Percentiles rank a stretch among this genome's conserved stretches.
Conservation (phyloP, 1,284 basidiomycete species). For the Ustilago esculenta region DNA sequence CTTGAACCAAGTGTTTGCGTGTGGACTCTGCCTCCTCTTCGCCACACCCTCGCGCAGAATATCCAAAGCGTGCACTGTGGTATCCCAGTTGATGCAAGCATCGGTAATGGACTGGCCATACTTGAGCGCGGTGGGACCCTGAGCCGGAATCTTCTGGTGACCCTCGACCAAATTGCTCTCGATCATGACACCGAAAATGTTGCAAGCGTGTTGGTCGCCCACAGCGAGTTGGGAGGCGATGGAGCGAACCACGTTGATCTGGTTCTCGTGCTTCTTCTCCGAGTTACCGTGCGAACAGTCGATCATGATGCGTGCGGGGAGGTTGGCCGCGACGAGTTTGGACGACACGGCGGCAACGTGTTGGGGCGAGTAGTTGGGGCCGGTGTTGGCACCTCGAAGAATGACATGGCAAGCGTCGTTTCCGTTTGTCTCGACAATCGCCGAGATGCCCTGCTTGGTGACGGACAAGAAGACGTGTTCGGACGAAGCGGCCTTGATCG, state of each 20-base stretch:
- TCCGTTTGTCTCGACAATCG: constrained; percentile 66
- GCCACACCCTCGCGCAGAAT: constrained; percentile 52
- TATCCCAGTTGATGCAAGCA: constrained; percentile 64
- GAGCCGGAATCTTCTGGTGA: constrained; percentile 58
- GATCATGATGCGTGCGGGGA: constrained; percentile 66
- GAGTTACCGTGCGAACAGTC: constrained; percentile 87
- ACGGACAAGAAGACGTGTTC: constrained; percentile 99
- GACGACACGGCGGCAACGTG: constrained; percentile 48
- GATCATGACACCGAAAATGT: constrained; percentile 96
- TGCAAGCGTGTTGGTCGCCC: constrained; percentile 56
- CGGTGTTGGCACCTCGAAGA: constrained; percentile 64
- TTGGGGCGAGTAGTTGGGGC: constrained; percentile 62
- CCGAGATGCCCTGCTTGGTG: constrained; percentile 80
- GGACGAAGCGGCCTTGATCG: constrained; percentile 89
- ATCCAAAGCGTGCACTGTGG: constrained; percentile 58
- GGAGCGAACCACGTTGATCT: constrained; percentile 71
- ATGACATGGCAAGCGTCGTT: constrained; percentile 67
- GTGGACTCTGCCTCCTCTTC: constrained; percentile 31
- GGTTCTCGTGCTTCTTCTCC: constrained; percentile 73
- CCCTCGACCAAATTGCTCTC: constrained; percentile 86
- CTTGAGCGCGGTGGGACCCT: constrained; percentile 51
- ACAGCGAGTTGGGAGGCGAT: constrained; percentile 68
- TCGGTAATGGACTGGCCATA: constrained; percentile 64
- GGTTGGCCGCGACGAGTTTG: constrained; percentile 47
- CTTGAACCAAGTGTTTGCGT: constrained; percentile 34